Evolutionary conservation across 2,329 filamentous ascomycete genomes (phyloP).

Genomic region (Calycina herbarum): DNA sequence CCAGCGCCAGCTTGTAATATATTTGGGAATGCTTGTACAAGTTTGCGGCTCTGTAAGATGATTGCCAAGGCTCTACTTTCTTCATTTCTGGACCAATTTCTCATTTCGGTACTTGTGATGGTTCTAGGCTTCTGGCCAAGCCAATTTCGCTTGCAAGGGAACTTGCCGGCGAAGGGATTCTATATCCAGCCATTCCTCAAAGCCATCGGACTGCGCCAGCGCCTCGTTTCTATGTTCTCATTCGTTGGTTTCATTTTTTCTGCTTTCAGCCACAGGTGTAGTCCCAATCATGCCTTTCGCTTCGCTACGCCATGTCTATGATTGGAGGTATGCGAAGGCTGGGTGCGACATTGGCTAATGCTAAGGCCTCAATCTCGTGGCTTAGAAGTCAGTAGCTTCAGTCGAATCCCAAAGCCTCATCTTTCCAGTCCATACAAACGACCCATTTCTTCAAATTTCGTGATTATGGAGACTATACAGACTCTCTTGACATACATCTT

Average conservation of each 20-base stretch:
- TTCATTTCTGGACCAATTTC: not conserved
- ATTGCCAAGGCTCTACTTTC: not conserved
- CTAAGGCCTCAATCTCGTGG: not conserved
- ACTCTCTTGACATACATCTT: not conserved
- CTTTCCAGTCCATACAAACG: not conserved
- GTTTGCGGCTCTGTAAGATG: not conserved
- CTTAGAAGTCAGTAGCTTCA: constrained; percentile 2
- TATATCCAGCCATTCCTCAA: not conserved
- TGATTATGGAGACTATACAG: not conserved
- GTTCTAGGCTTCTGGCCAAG: not conserved
- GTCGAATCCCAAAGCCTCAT: not conserved
- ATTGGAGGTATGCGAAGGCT: not conserved
- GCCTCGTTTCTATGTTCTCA: not conserved
- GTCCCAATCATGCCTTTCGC: not conserved
- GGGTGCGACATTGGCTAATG: not conserved
- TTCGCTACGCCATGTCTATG: not conserved
- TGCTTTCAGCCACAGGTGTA: too few relatives aligned
- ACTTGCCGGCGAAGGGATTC: not conserved
- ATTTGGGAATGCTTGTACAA: constrained; percentile 1
- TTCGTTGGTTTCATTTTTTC: not conserved
- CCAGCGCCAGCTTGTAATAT: not conserved
- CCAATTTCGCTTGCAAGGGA: not conserved
- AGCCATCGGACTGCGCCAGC: not conserved
- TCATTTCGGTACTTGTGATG: not conserved
- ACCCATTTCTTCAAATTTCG: not conserved